Evolutionary conservation across 1,139 yeast genomes (phyloP).

Genomic region (Torulaspora pretoriensis): DNA sequence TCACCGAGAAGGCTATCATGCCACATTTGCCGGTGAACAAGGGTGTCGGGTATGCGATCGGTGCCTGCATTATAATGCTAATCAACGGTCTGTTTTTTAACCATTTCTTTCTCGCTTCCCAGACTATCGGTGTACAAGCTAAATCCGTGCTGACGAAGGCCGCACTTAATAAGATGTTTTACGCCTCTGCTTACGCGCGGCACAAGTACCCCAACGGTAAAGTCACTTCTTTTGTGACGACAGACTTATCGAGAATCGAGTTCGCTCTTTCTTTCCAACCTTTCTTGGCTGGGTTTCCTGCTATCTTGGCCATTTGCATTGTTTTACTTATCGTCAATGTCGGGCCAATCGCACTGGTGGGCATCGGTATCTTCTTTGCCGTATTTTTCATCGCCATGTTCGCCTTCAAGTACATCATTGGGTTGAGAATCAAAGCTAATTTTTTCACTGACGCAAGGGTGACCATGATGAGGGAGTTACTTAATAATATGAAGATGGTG

Average conservation of each 20-base stretch:
- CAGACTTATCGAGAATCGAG: constrained; percentile 77
- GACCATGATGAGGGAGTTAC: constrained; percentile 47
- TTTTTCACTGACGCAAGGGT: constrained; percentile 50
- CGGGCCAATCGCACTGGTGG: constrained; percentile 70
- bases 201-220: constrained; percentile 61
- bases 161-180: constrained; percentile 60
- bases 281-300: constrained; percentile 56
- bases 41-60: constrained; percentile 62
- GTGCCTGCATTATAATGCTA: constrained; percentile 46
- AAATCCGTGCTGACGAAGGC: constrained; percentile 66
- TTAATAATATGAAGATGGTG: constrained; percentile 49
- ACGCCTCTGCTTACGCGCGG: constrained; percentile 55
- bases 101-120: constrained; percentile 59
- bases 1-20: constrained; percentile 38
- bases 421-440: constrained; percentile 45
- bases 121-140: constrained; percentile 63
- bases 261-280: constrained; percentile 72
- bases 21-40: constrained; percentile 37
- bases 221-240: constrained; percentile 69
- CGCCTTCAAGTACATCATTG: constrained; percentile 42
- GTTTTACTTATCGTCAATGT: constrained; percentile 64
- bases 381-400: constrained; percentile 33
- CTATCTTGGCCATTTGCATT: constrained; percentile 56
- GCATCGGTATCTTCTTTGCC: constrained; percentile 51
- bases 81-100: constrained; percentile 52